Percentiles rank a stretch among this genome's conserved stretches.
Conservation (phyloP, 805 yeast species). For the Yamadazyma scolyti region DNA sequence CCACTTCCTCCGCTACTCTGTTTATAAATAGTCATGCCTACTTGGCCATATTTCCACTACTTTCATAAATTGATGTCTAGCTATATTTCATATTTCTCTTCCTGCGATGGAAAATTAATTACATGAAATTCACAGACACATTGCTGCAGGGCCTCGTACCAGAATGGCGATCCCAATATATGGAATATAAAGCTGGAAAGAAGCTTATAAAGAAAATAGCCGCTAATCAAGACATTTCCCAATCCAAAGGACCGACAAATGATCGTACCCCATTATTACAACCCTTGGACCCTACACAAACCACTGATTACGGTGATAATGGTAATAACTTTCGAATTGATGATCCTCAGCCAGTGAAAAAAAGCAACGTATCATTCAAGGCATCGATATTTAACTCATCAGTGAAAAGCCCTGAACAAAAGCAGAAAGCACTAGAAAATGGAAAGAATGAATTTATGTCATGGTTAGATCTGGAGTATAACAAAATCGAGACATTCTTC, state of each 20-base stretch:
- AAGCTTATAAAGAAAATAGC: slow-evolving; percentile 42
- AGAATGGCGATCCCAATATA: slow-evolving; percentile 82
- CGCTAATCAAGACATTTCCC: slow-evolving; percentile 9
- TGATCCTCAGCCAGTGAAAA: slow-evolving; percentile 2
- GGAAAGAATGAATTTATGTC: slow-evolving; percentile 37
- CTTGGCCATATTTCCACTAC: no score
- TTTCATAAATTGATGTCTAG: no score
- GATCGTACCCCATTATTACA: slow-evolving; percentile 26
- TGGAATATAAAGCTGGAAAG: slow-evolving; percentile 65
- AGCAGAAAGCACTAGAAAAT: background rate
- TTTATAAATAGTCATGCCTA: no score
- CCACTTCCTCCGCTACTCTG: no score
- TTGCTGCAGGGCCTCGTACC: slow-evolving; percentile 70
- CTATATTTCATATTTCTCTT: no score
- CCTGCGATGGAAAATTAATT: background rate
- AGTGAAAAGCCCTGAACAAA: slow-evolving; percentile 1
- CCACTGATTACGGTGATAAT: slow-evolving; percentile 2
- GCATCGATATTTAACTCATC: slow-evolving; percentile 7
- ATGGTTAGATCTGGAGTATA: slow-evolving; percentile 66
- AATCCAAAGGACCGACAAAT: slow-evolving; percentile 4
- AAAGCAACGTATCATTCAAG: slow-evolving; percentile 6
- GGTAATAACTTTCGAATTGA: background rate
- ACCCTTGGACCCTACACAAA: slow-evolving; percentile 6
- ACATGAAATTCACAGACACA: slow-evolving; percentile 72
- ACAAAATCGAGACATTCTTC: slow-evolving; percentile 61